Evolutionary conservation across 768 basidiomycete species (phyloP), one percentile per base, ranked within the genome.

Genomic region (Clitopilus passeckerianus): DNA sequence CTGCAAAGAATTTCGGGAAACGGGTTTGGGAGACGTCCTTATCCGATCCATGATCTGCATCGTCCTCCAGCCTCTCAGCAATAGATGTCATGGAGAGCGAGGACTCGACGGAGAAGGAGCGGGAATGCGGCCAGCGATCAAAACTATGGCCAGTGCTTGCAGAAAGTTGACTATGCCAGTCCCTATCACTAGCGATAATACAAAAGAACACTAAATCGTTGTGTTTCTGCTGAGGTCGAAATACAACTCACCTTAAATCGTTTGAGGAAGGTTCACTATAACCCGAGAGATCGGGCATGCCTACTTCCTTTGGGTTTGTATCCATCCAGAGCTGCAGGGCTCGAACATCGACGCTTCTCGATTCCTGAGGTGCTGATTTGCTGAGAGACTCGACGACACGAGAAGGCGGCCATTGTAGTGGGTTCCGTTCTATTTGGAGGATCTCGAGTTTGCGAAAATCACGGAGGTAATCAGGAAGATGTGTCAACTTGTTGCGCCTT

Each of bases 401-500:
- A 50, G 46, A 22, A 18, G 92, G 90, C 0, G 96, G 96, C 93
- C 95, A 98, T 71, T 94, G 90, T 37, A 97, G 81, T 2, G 95
- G 95, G 68, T 99, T 98, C 62, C 89, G 86, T 63, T 96, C 95
- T 8, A 91, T 76, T 71, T 92, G 92, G 65, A 98, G 78, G 33
- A 97, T 81, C 53, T 86, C 85, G 41, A 99, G 78, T 55, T 81
- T 77, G 30, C 74, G 73, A 68, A 97, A 96, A 56, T 86, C 81
- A 3, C 81, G 71, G 54, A 99, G 70, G 71, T 95, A 98, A 7
- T 77, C 66, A 1, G 96, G 97, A 2, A 99, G 79, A 16, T 83
- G 80, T 35, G 82, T 80, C 60, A 99, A 78, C 71, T 86, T 90
- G 75, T 99, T 99, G 70, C 86, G 86, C 18, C 91, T 85, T 20